Percentiles rank a stretch among this genome's conserved stretches.
These are phyloP conservation scores for Centrapalus pauciflorus DNA, from an alignment of 129 eudicot genomes.

Conservation along the genomic window DNA sequence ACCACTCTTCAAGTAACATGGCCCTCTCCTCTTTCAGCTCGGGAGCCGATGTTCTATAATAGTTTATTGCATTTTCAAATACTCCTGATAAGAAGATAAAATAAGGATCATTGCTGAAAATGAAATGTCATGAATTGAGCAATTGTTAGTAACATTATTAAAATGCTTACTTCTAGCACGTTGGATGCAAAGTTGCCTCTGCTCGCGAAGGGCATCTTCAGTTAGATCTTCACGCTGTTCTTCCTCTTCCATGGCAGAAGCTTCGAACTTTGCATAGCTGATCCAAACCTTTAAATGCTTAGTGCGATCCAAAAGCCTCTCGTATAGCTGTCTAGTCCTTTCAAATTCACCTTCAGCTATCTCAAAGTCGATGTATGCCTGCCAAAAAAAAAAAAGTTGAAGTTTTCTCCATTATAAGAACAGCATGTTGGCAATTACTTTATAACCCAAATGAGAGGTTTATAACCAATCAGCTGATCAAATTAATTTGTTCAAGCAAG, in stretches of 20 bases:
- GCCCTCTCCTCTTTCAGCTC: slow-evolving; percentile 85
- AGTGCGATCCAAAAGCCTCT: slow-evolving; percentile 81
- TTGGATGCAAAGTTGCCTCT: slow-evolving; percentile 50
- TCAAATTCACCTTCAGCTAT: slow-evolving; percentile 77
- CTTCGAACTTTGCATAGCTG: slow-evolving; percentile 90
- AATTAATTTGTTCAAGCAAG: too few relatives aligned
- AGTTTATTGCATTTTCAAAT: slow-evolving; percentile 68
- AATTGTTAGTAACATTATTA: slow-evolving; percentile 1
- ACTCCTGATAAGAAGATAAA: slow-evolving; percentile 46
- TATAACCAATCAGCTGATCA: not conserved
- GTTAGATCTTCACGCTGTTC: slow-evolving; percentile 33
- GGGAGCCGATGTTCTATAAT: slow-evolving; percentile 71
- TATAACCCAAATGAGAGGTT: too few relatives aligned
- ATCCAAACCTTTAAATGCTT: slow-evolving; percentile 94
- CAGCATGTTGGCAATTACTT: not conserved
- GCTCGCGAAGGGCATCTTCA: slow-evolving; percentile 34
- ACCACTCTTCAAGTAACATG: slow-evolving; percentile 86
- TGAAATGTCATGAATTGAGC: too few relatives aligned
- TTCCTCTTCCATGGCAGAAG: slow-evolving; percentile 66
- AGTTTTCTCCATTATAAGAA: not conserved
- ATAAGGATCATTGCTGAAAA: not conserved
- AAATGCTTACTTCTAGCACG: slow-evolving; percentile 67
- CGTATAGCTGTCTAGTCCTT: slow-evolving; percentile 77
- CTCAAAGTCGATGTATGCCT: slow-evolving; percentile 97
- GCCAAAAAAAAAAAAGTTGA: slow-evolving; percentile 2